These are phyloP conservation scores for Podaxis carcinomalis DNA, from an alignment of 768 basidiomycete species.

Conservation along the genomic window DNA sequence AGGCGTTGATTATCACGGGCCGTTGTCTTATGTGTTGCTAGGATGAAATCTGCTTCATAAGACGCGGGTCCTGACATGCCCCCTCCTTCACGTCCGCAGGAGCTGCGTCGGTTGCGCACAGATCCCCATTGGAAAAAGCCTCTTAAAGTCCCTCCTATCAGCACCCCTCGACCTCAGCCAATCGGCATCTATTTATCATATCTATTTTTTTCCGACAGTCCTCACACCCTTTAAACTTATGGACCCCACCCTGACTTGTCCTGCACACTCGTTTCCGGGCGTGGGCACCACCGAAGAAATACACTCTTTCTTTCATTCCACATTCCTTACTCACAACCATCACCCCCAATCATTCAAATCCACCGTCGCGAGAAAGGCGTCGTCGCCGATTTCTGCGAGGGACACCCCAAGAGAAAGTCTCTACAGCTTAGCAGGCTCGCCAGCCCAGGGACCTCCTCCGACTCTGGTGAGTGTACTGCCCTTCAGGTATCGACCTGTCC, in stretches of 20 bases:
- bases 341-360: background rate
- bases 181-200: background rate
- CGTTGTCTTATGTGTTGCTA: background rate
- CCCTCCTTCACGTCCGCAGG: background rate
- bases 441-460: slow-evolving; percentile 17
- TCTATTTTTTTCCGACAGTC: background rate
- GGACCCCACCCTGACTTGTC: background rate
- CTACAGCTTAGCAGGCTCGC: slow-evolving; percentile 14
- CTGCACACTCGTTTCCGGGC: background rate
- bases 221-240: background rate
- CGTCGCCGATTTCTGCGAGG: slow-evolving; percentile 19
- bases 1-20: background rate
- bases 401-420: slow-evolving; percentile 27
- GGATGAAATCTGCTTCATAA: background rate
- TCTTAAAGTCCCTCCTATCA: background rate
- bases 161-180: background rate
- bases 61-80: background rate
- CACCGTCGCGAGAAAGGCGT: background rate
- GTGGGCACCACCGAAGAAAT: background rate
- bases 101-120: background rate
- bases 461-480: slow-evolving; percentile 23
- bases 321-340: background rate
- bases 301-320: background rate
- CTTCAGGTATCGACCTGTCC: slow-evolving; percentile 3
- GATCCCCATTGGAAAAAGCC: background rate